Percentiles rank a stretch among this genome's conserved stretches.
phyloP scores from a whole-genome alignment of 805 yeast species.

The Gaillardinia entomophila region DNA sequence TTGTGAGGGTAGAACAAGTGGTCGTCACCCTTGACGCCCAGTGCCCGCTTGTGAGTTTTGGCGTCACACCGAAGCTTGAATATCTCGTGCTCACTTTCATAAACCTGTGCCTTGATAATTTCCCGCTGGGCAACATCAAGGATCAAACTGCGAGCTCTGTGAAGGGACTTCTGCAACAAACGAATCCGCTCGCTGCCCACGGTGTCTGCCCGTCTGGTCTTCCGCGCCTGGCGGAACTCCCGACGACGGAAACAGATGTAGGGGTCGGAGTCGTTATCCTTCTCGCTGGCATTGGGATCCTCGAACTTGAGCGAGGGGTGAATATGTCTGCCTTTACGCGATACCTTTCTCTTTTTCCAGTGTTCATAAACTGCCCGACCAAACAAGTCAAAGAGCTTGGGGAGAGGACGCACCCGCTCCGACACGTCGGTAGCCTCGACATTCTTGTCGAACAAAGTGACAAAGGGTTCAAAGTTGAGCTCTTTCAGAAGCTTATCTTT shows the following conservation, averaged over 20 bases:
- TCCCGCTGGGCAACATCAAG: constrained; percentile 73
- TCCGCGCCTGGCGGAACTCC: constrained; percentile 91
- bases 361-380: constrained; percentile 71
- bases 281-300: constrained; percentile 66
- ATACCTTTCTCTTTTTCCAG: constrained; percentile 74
- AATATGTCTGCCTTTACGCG: constrained; percentile 61
- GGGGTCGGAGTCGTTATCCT: constrained; percentile 86
- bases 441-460: constrained; percentile 52
- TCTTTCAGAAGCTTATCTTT: constrained; percentile 54
- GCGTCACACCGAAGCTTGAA: constrained; percentile 70
- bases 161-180: constrained; percentile 67
- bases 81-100: constrained; percentile 58
- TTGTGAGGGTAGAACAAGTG: constrained; percentile 76
- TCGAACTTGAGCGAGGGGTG: constrained; percentile 78
- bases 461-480: constrained; percentile 48
- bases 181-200: constrained; percentile 83
- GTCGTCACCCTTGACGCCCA: constrained; percentile 79
- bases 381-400: constrained; percentile 45
- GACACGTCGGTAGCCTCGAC: constrained; percentile 15
- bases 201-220: constrained; percentile 90
- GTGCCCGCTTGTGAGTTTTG: constrained; percentile 66
- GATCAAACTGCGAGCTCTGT: constrained; percentile 65
- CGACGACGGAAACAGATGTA: constrained; percentile 93
- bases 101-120: constrained; percentile 50
- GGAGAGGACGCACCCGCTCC: constrained; percentile 23